Conservation (phyloP, 306 rosid species). For the Macrotyloma uniflorum region DNA sequence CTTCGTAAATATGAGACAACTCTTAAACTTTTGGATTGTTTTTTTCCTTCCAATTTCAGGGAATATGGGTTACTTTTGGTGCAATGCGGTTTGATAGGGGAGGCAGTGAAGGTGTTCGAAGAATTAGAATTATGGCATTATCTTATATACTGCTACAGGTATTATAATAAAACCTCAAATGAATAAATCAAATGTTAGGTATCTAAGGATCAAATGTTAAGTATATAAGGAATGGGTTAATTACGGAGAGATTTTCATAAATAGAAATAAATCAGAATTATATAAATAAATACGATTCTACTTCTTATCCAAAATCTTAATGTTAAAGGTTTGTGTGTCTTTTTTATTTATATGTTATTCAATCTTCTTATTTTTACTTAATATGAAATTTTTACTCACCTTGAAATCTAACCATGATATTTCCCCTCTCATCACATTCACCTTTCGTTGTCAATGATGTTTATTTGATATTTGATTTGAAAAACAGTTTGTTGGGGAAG, state of each 20-base stretch:
- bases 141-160: slow-evolving; percentile 85
- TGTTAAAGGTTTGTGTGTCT: too few relatives aligned
- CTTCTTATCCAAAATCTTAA: too few relatives aligned
- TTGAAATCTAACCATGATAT: too few relatives aligned
- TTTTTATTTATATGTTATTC: too few relatives aligned
- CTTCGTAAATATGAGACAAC: slow-evolving; percentile 9
- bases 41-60: slow-evolving; percentile 51
- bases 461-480: slow-evolving; percentile 39
- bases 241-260: too few relatives aligned
- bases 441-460: slow-evolving; percentile 24
- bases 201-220: too few relatives aligned
- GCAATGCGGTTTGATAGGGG: slow-evolving; percentile 88
- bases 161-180: slow-evolving; percentile 46
- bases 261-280: too few relatives aligned
- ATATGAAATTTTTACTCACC: too few relatives aligned
- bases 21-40: not conserved
- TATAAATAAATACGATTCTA: too few relatives aligned
- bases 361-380: too few relatives aligned
- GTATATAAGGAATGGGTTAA: too few relatives aligned
- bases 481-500: slow-evolving; percentile 78
- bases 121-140: slow-evolving; percentile 97
- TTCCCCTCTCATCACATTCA: not conserved
- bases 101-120: slow-evolving; percentile 82
- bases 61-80: slow-evolving; percentile 90
- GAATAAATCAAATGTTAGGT: slow-evolving; percentile 11